Evolutionary conservation across 2,329 filamentous ascomycete genomes (phyloP).

Genomic region (Aureobasidium namibiae): DNA sequence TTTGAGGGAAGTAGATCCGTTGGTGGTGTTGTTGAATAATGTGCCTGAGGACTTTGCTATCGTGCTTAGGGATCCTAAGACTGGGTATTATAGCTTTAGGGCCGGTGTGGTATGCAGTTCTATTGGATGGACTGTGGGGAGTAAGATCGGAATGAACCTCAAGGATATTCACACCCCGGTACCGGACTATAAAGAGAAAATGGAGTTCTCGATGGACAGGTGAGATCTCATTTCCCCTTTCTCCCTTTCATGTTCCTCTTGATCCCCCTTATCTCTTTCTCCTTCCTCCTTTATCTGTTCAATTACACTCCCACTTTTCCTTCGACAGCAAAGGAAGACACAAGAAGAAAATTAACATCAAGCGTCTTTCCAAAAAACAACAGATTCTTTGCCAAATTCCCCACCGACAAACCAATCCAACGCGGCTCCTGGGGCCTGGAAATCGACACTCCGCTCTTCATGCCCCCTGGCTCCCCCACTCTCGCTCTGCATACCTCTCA

Average conservation of each 20-base stretch:
- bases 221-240: slow-evolving; percentile 29
- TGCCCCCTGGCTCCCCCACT: slow-evolving; percentile 38
- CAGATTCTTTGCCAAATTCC: slow-evolving; percentile 75
- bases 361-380: not conserved
- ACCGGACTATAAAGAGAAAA: slow-evolving; percentile 79
- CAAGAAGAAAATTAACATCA: not conserved
- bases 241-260: not conserved
- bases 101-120: slow-evolving; percentile 72
- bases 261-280: not conserved
- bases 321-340: too few relatives aligned
- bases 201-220: slow-evolving; percentile 81
- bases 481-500: slow-evolving; percentile 25
- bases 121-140: slow-evolving; percentile 68
- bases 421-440: slow-evolving; percentile 80
- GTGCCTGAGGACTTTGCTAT: slow-evolving; percentile 80
- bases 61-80: slow-evolving; percentile 60
- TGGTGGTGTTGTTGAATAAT: slow-evolving; percentile 65
- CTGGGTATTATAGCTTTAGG: slow-evolving; percentile 65
- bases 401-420: slow-evolving; percentile 67
- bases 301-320: too few relatives aligned
- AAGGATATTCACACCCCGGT: slow-evolving; percentile 65
- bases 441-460: slow-evolving; percentile 64
- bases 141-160: slow-evolving; percentile 64
- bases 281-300: too few relatives aligned
- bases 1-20: slow-evolving; percentile 53